A percentile compares a stretch with the other conserved stretches of the same genome.
phyloP scores from a whole-genome alignment of 2,329 filamentous ascomycete genomes.

The Berkeleyomyces rouxiae region DNA sequence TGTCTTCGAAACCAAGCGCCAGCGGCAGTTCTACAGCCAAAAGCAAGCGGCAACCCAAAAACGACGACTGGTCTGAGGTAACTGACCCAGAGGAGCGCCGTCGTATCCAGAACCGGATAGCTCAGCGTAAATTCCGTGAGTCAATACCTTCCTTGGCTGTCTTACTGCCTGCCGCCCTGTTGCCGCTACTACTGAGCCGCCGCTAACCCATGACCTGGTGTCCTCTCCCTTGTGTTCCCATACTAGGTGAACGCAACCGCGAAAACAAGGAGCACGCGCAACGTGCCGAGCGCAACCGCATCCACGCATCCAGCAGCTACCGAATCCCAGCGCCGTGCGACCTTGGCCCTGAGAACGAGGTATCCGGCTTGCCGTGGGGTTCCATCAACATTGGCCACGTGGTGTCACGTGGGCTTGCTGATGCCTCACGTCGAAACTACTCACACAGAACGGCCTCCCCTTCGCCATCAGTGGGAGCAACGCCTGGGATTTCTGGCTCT shows the following conservation, averaged over 20 bases:
- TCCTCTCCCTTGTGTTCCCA: neutral
- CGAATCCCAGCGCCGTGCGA: slow-evolving; percentile 41
- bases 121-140: slow-evolving; percentile 61
- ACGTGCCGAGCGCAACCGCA: slow-evolving; percentile 45
- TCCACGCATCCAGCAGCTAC: slow-evolving; percentile 48
- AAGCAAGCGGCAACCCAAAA: slow-evolving; percentile 24
- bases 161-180: neutral
- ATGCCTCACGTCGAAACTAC: slow-evolving; percentile 28
- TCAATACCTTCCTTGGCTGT: slow-evolving; percentile 3
- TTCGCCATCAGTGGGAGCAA: slow-evolving; percentile 4
- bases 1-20: neutral
- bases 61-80: slow-evolving; percentile 52
- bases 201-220: neutral
- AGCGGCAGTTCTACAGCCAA: slow-evolving; percentile 17
- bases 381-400: slow-evolving; percentile 44
- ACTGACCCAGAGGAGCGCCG: slow-evolving; percentile 54
- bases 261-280: slow-evolving; percentile 50
- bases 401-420: slow-evolving; percentile 33
- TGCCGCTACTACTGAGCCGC: neutral
- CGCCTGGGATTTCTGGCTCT: neutral
- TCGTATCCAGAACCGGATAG: slow-evolving; percentile 60
- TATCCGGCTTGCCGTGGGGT: slow-evolving; percentile 57
- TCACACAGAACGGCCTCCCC: slow-evolving; percentile 19
- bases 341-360: slow-evolving; percentile 30
- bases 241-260: slow-evolving; percentile 49